Percentiles rank a stretch among this genome's conserved stretches.
These are phyloP conservation scores for Globisporangium lucens DNA, from an alignment of 352 stramenopile species.

Conservation along the genomic window DNA sequence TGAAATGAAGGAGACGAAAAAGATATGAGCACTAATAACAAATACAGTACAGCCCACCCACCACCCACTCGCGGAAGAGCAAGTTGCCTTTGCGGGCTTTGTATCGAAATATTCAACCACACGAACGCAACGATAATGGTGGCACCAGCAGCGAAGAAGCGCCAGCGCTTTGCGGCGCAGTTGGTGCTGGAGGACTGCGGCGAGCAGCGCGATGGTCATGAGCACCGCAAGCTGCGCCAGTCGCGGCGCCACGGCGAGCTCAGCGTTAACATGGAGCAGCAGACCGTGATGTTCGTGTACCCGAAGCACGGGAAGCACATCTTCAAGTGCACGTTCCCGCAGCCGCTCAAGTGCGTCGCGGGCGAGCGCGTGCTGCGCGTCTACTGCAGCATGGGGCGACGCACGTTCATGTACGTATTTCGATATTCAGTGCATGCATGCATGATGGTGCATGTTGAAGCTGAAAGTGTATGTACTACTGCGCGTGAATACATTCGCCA, in stretches of 20 bases:
- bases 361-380: slow-evolving; percentile 40
- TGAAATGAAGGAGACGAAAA: neutral
- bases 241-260: slow-evolving; percentile 44
- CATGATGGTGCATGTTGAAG: neutral
- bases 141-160: slow-evolving; percentile 3
- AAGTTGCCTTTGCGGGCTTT: neutral
- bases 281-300: slow-evolving; percentile 47
- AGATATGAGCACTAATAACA: slow-evolving; percentile 7
- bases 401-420: slow-evolving; percentile 35
- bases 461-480: neutral
- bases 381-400: slow-evolving; percentile 41
- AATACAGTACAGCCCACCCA: slow-evolving; percentile 4
- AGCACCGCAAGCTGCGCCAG: slow-evolving; percentile 19
- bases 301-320: slow-evolving; percentile 28
- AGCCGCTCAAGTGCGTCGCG: slow-evolving; percentile 47
- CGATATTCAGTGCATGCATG: slow-evolving; percentile 7
- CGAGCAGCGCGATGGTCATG: neutral
- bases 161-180: slow-evolving; percentile 7
- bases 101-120: neutral
- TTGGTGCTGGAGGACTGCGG: slow-evolving; percentile 12
- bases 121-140: neutral
- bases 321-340: slow-evolving; percentile 47
- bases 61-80: neutral
- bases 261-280: slow-evolving; percentile 23
- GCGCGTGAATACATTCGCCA: neutral